Evolutionary conservation across 192 early-diverging fungal genomes (phyloP).

Genomic region (Entomortierella chlamydospora): DNA sequence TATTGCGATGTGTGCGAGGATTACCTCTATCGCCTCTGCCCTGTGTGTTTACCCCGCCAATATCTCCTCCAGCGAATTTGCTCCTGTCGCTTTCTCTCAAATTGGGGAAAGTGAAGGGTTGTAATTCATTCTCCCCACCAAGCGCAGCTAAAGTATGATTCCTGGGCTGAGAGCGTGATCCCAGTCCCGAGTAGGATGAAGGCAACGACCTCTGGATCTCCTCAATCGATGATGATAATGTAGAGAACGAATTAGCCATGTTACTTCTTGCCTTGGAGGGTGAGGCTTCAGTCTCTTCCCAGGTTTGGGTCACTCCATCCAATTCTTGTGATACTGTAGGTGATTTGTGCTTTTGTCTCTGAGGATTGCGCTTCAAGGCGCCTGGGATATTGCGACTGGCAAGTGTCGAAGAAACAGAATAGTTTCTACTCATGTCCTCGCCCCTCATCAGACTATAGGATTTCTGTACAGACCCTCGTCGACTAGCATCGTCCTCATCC

Average conservation of each 20-base stretch:
- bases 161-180: conserved; percentile 27
- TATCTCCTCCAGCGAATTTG: conserved; percentile 26
- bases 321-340: conserved; percentile 35
- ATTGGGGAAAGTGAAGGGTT: conserved; percentile 27
- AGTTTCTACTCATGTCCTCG: conserved; percentile 37
- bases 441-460: not conserved
- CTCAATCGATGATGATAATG: conserved; percentile 42
- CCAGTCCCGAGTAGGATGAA: conserved; percentile 35
- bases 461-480: not conserved
- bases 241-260: conserved; percentile 21
- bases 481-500: not conserved
- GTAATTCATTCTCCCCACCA: conserved; percentile 7
- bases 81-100: not conserved
- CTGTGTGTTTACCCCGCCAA: conserved; percentile 8
- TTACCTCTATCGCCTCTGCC: not conserved
- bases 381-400: conserved; percentile 37
- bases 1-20: conserved; percentile 1
- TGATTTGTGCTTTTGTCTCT: conserved; percentile 29
- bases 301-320: conserved; percentile 11
- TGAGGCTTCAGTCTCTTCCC: conserved; percentile 22
- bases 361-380: not conserved
- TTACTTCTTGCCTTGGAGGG: conserved; percentile 3
- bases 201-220: conserved; percentile 49
- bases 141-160: conserved; percentile 2
- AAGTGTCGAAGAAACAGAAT: conserved; percentile 38